phyloP scores from a whole-genome alignment of 2,329 filamentous ascomycete species.

The Thelonectria olida region DNA sequence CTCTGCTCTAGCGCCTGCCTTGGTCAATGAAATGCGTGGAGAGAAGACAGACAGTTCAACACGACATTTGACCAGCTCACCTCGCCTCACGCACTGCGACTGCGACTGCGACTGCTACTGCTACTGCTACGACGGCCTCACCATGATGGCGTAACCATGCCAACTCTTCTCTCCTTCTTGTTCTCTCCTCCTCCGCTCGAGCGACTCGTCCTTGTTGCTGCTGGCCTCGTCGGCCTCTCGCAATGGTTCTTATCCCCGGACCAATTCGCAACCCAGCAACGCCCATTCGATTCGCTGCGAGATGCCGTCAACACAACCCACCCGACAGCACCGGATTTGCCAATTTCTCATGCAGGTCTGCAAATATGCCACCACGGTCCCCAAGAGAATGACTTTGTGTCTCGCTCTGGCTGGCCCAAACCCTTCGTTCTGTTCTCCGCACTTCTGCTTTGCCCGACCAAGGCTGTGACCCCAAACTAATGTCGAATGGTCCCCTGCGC shows the following conservation, averaged over 20 bases:
- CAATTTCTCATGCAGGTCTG: conserved; percentile 7
- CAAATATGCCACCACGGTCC: conserved; percentile 4
- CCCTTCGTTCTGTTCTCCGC: not conserved
- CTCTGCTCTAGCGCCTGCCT: conserved; percentile 10
- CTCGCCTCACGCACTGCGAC: not conserved
- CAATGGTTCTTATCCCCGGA: conserved; percentile 11
- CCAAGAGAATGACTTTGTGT: conserved; percentile 14
- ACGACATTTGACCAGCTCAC: not conserved
- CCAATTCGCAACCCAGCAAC: not conserved
- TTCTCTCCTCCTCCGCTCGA: not conserved
- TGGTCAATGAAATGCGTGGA: not conserved
- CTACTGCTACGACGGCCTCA: not conserved
- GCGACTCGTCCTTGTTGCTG: too few relatives aligned
- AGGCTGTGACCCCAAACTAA: conserved; percentile 7
- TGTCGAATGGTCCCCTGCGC: too few relatives aligned
- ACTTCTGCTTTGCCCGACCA: conserved; percentile 4
- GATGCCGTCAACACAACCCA: not conserved
- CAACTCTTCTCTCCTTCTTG: not conserved
- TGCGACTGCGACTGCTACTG: too few relatives aligned
- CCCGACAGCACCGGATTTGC: conserved; percentile 1
- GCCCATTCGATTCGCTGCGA: conserved; percentile 1
- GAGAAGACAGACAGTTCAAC: not conserved
- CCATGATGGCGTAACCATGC: not conserved
- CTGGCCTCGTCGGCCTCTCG: not conserved
- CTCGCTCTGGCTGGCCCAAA: conserved; percentile 21